These are phyloP conservation scores for Suillus discolor DNA, from an alignment of 768 basidiomycete genomes.

Conservation along the genomic window DNA sequence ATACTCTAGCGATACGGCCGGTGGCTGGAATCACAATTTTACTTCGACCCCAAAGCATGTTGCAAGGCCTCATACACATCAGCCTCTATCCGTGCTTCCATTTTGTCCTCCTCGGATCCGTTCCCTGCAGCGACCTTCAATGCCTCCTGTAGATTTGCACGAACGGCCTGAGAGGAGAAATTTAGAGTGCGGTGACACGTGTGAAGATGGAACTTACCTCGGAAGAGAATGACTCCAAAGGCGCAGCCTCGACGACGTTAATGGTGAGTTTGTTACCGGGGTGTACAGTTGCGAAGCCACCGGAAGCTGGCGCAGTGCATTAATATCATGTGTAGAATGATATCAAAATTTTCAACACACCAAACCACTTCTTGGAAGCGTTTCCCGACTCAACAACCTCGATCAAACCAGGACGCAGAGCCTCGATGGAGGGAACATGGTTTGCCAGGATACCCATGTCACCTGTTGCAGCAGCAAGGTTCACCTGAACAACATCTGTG, in stretches of 20 bases:
- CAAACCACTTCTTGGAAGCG: conserved; percentile 94
- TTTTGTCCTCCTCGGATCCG: conserved; percentile 91
- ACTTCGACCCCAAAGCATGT: conserved; percentile 67
- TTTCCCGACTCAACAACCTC: conserved; percentile 88
- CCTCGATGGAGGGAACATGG: conserved; percentile 97
- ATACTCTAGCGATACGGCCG: conserved; percentile 18
- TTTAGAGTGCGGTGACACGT: conserved; percentile 10
- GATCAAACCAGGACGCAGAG: conserved; percentile 90
- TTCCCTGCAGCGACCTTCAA: conserved; percentile 77
- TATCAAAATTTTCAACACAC: conserved; percentile 49
- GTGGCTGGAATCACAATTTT: conserved; percentile 18
- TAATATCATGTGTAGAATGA: conserved; percentile 3
- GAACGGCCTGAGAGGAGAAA: conserved; percentile 69
- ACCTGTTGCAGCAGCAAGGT: conserved; percentile 89
- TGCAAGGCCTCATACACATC: conserved; percentile 97
- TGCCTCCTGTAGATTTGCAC: conserved; percentile 87
- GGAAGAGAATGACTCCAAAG: conserved; percentile 84
- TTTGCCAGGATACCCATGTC: conserved; percentile 99
- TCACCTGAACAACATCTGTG: conserved; percentile 92
- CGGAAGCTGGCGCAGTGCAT: conserved; percentile 65
- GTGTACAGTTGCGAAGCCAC: conserved; percentile 97
- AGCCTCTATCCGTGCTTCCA: conserved; percentile 91
- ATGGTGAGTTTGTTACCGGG: conserved; percentile 96
- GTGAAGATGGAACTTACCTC: conserved; percentile 61
- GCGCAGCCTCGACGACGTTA: conserved; percentile 95